Base-by-base conservation (phyloP, 2,329 filamentous ascomycete genomes). In the Periconia macrospinosa region DNA sequence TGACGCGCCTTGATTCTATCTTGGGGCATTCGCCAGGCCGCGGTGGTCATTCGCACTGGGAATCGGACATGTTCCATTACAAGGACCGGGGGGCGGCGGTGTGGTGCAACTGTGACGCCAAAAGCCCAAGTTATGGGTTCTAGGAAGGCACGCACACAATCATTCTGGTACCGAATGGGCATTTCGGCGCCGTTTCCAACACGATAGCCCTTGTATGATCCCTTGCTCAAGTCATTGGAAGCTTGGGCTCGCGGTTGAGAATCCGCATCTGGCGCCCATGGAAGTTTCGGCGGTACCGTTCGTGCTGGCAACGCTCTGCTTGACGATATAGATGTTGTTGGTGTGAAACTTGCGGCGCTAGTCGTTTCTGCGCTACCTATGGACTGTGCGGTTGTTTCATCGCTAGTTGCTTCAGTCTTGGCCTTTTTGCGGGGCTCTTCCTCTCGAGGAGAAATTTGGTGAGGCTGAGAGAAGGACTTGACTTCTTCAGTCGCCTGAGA, bases 41-140 rank as follows among this genome's bases (percentile, higher is more conserved):
- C 73, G 54, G 81, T 80, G 41, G 77, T 82, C 61, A 85, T 80
- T 6, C 82, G 78, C 6, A 85, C 78, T 9, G 84, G 83, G 52
- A 86, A 78, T 2, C 83, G 78, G 30, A 86, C 69, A 30, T 73
- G 76, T 51, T 76, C 71, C 13, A 84, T 65, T 8, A 76, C 68
- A 7, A 86, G 71, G 15, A 72, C 76, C 53, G 69, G 82, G 67
- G 65, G 78, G 65, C 58, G 77, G 52, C 70, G 78, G 68, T 69
- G 82, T 64, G 65, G 77, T 57, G 62, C 72, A 17, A 84, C 72
- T 48, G 80, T 80, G 60, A 82, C 82, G 46, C 79, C 79, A 69
- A 86, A 86, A 3, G 81, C 76, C 80, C 82, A 86, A 17, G 78
- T 77, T 11, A 80, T 75, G 61, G 82, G 81, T 67, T 87, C 84